Conservation (phyloP, 1,139 yeast species). For the Pichiaceae sp. region DNA sequence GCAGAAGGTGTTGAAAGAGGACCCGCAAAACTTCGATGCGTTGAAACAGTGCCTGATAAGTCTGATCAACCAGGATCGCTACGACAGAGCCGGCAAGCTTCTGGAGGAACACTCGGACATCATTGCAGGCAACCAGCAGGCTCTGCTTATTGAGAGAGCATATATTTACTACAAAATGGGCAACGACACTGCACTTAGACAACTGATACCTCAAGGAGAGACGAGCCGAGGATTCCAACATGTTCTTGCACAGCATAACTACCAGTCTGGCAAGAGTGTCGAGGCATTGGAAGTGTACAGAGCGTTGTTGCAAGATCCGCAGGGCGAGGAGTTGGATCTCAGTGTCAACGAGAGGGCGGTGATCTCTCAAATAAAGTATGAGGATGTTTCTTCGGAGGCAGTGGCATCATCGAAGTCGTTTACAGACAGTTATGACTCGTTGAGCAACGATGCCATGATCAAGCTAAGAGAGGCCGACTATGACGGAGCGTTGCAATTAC, state of each 20-base stretch:
- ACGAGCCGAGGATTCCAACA: slow-evolving; percentile 52
- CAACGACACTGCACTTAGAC: slow-evolving; percentile 31
- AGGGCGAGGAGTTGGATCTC: slow-evolving; percentile 43
- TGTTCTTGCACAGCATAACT: slow-evolving; percentile 75
- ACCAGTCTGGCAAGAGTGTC: slow-evolving; percentile 52
- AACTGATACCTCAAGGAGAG: slow-evolving; percentile 22
- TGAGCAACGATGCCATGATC: slow-evolving; percentile 64
- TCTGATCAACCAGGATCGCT: slow-evolving; percentile 64
- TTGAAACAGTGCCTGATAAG: slow-evolving; percentile 60
- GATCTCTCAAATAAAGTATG: slow-evolving; percentile 36
- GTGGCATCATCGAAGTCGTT: slow-evolving; percentile 3
- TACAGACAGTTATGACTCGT: slow-evolving; percentile 38
- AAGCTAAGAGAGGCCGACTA: slow-evolving; percentile 38
- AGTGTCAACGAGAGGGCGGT: slow-evolving; percentile 65
- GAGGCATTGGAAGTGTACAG: slow-evolving; percentile 51
- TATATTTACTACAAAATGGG: slow-evolving; percentile 68
- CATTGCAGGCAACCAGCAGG: slow-evolving; percentile 20
- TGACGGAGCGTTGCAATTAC: slow-evolving; percentile 34
- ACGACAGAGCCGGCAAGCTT: slow-evolving; percentile 45
- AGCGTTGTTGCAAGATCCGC: slow-evolving; percentile 28
- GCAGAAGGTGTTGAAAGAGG: slow-evolving; percentile 30
- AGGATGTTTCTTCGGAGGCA: slow-evolving; percentile 3
- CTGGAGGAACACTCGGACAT: slow-evolving; percentile 32
- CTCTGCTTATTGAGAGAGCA: slow-evolving; percentile 48
- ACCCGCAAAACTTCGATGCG: slow-evolving; percentile 41